A percentile compares a stretch with the other conserved stretches of the same genome.
These are phyloP conservation scores for Cryptococcus hybrid DNA, from an alignment of 1,284 basidiomycete genomes.

Conservation along the genomic window DNA sequence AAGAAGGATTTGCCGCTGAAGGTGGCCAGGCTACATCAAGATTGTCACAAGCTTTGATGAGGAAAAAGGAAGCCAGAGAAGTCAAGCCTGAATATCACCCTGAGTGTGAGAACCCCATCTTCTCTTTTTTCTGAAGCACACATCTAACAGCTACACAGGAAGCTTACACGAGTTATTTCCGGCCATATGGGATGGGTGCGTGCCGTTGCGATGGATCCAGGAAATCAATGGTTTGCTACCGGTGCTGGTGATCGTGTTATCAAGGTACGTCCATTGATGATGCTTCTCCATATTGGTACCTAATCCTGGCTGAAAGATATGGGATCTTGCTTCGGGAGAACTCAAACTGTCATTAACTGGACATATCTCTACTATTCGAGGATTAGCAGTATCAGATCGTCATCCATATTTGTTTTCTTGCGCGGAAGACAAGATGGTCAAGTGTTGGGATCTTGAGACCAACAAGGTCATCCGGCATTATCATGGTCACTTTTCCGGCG, in stretches of 20 bases:
- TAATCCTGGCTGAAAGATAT: conserved; percentile 58
- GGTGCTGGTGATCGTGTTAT: conserved; percentile 97
- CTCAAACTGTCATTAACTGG: conserved; percentile 94
- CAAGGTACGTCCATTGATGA: conserved; percentile 59
- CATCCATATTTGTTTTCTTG: conserved; percentile 98
- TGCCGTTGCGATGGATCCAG: conserved; percentile 91
- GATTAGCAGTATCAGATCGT: conserved; percentile 83
- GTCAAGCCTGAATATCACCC: conserved; percentile 94
- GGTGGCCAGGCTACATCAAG: conserved; percentile 53
- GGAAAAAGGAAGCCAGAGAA: conserved; percentile 86
- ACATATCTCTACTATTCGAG: conserved; percentile 95
- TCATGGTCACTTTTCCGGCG: conserved; percentile 94
- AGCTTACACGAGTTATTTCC: conserved; percentile 93
- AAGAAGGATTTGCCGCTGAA: conserved; percentile 48
- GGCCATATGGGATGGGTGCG: conserved; percentile 99
- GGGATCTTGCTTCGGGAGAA: conserved; percentile 95
- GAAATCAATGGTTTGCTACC: conserved; percentile 98
- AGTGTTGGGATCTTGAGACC: conserved; percentile 98
- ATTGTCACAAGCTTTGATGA: conserved; percentile 78
- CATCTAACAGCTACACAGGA: no score
- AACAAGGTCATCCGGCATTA: conserved; percentile 99
- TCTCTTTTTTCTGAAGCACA: background rate
- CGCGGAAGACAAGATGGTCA: conserved; percentile 99
- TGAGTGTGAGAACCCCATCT: conserved; percentile 54
- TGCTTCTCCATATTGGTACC: background rate